Evolutionary conservation across 2,329 filamentous ascomycete species (phyloP), one percentile per base, ranked within the genome.

Genomic region (Paracorniculantispora psalliotae): DNA sequence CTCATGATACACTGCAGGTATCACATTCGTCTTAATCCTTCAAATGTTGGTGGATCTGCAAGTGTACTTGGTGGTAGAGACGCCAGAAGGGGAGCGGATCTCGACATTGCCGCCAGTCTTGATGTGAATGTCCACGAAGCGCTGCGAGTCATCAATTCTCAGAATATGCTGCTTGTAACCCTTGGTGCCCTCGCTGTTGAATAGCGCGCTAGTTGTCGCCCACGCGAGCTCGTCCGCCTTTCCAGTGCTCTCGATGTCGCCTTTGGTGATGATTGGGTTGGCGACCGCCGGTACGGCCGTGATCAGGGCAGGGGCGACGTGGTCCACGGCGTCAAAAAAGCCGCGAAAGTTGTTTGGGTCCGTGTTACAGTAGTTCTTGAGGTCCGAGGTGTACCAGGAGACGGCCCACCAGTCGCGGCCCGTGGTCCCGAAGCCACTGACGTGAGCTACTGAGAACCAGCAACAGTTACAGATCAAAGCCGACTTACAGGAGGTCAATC

Each of bases 351-450:
- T 60, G n/a, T 53, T 46, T 19, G 58, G 58, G 43, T 54, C 41
- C 25, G 58, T 54, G 58, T 60, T 56, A 50, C 35, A 60, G 4
- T 12, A 30, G 12, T n/a, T 56, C 37, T 48, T 30, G 19, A 60
- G 44, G 44, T 60, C 58, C 28, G 19, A 26, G 51, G 15, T 55
- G 23, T 49, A 60, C 50, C 50, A 60, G 58, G 58, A 25, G 28
- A 60, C 50, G 30, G 26, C 6, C 58, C 58, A 60, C 58, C 58
- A 60, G 43, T 60, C 58, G 5, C 58, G 58, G 28, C 58, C 58
- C 13, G 58, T 60, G 39, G 58, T 60, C 17, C 44, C 30, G 35
- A 49, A 26, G 44, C 58, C 58, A 23, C 50, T 60, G 51, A 49
- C 30, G 30, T 33, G 30, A 33, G 30, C 30, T 33, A 12, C 30